Percentiles rank a stretch among this genome's conserved stretches.
phyloP scores from a whole-genome alignment of 305 asterid genomes.

The Fraxinus floribunda region DNA sequence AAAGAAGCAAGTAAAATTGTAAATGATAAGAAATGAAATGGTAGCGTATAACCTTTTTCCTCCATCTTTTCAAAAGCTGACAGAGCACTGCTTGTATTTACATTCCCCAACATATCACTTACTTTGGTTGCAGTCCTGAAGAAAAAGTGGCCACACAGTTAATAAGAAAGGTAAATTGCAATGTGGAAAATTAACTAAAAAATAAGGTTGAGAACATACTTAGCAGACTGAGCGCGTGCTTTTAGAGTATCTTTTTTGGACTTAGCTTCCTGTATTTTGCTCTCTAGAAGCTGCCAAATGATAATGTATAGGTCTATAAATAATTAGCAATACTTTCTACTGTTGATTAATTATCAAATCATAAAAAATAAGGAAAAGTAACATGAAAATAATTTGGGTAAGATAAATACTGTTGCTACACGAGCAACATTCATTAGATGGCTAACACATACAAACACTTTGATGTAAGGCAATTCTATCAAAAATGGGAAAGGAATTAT shows the following conservation, averaged over 20 bases:
- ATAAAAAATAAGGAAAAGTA: constrained; percentile 7
- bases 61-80: constrained; percentile 99
- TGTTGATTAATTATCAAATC: constrained; percentile 5
- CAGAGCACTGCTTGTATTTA: constrained; percentile 92
- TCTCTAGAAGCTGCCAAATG: constrained; percentile 71
- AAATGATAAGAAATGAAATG: neutral
- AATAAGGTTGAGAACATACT: constrained; percentile 49
- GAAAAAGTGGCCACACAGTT: constrained; percentile 18
- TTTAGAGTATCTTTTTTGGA: constrained; percentile 93
- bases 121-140: constrained; percentile 92
- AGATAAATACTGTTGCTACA: constrained; percentile 6
- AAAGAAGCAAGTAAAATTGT: neutral
- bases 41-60: constrained; percentile 69
- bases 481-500: too few relatives aligned
- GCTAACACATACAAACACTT: neutral
- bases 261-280: constrained; percentile 96
- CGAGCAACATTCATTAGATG: constrained; percentile 4
- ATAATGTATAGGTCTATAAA: constrained; percentile 18
- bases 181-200: constrained; percentile 1
- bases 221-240: constrained; percentile 99
- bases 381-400: constrained; percentile 8
- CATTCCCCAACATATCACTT: constrained; percentile 94
- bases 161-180: constrained; percentile 15
- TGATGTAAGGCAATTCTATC: neutral
- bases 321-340: neutral